Base-by-base conservation (phyloP, 805 yeast genomes). In the Saturnispora galanensis region DNA sequence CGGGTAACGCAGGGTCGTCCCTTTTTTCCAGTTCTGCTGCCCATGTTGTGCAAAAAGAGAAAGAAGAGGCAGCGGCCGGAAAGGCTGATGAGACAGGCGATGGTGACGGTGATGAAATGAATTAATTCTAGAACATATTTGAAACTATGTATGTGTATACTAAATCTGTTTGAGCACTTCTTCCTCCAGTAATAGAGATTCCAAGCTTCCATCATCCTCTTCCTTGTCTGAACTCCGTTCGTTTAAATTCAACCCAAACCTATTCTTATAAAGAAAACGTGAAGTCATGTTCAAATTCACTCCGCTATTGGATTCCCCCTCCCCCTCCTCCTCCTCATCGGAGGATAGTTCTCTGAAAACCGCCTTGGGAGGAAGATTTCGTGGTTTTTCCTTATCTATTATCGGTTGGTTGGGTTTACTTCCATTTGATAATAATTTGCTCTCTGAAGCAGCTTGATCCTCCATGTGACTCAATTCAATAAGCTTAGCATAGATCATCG, bases 11-110 rank as follows among this genome's bases (percentile, higher is more conserved):
- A n/a, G 56, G 56, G 12, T 50, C 52, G 9, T 47, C 51, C 7
- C 42, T 58, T 21, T 60, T 62, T 36, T 57, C 64, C 2, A 59
- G 61, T 48, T 55, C 63, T 48, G 60, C 62, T 3, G 64, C 64
- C 12, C 56, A 50, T 39, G 54, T 52, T 9, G 49, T 46, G 32
- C 18, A 35, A 10, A 42, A 42, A 31, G 40, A 42, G 10, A 34
- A 42, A 15, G 41, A 30, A 13, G 41, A 29, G 16, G 26, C 26
- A 18, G 21, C 16, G 13, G 28, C 32, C 3, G 17, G 16, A 10
- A 33, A 26, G 4, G 39, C 26, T 13, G 28, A 2, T 10, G 40
- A 36, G 16, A 17, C 41, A 9, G 17, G 29, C n/a, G 31, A 33
- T 11, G 15, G 21, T 21, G 13, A 17, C 4, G 40, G 13, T 9